These are phyloP conservation scores for Lasiodiplodia gonubiensis DNA, from an alignment of 2,329 filamentous ascomycete genomes.

Conservation along the genomic window DNA sequence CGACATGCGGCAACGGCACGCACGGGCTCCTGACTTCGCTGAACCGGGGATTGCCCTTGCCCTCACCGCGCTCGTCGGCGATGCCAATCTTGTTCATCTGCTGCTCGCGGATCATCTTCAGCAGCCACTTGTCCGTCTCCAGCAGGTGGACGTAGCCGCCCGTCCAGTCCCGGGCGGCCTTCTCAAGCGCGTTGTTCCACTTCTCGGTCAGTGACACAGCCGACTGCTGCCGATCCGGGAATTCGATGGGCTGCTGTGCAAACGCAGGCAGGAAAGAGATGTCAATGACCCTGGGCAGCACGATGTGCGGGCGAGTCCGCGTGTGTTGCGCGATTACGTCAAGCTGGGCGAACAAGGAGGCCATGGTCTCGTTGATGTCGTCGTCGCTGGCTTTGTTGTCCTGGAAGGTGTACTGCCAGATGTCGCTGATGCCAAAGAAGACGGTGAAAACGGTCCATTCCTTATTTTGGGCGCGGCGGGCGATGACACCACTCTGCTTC, in stretches of 20 bases:
- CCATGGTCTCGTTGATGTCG: constrained; percentile 43
- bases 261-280: constrained; percentile 45
- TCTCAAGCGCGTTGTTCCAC: constrained; percentile 44
- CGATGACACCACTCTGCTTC: constrained; percentile 36
- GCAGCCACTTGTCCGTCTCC: constrained; percentile 41
- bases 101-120: constrained; percentile 42
- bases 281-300: constrained; percentile 43
- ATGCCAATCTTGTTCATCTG: constrained; percentile 42
- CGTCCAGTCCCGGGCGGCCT: constrained; percentile 39
- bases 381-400: constrained; percentile 38
- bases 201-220: constrained; percentile 42
- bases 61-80: constrained; percentile 41
- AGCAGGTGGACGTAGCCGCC: constrained; percentile 42
- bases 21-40: constrained; percentile 43
- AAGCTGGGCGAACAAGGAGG: constrained; percentile 42
- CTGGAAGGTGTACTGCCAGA: constrained; percentile 41
- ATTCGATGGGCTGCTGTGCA: constrained; percentile 35
- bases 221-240: constrained; percentile 43
- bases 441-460: constrained; percentile 45
- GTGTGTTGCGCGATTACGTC: constrained; percentile 41
- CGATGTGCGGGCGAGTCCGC: constrained; percentile 35
- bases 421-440: constrained; percentile 46
- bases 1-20: constrained; percentile 34
- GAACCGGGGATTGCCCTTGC: constrained; percentile 42
- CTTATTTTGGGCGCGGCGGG: constrained; percentile 34